Conservation (phyloP, 208 protist genomes). For the Trypanosoma mega region DNA sequence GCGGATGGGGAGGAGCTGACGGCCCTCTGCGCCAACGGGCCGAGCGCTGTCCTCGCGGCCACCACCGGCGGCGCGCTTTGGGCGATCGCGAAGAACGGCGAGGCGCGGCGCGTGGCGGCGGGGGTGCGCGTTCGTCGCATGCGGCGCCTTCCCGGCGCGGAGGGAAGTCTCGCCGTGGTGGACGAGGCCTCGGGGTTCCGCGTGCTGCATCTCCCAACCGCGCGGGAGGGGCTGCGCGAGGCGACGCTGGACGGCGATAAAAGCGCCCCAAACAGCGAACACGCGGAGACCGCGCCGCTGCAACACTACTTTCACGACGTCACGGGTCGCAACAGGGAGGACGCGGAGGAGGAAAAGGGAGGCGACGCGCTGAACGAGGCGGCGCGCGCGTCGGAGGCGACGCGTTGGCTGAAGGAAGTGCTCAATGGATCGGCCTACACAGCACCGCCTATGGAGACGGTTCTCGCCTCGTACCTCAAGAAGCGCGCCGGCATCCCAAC, state of each 20-base stretch:
- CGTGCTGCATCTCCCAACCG: constrained; percentile 40
- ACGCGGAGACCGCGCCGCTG: constrained; percentile 15
- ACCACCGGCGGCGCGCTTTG: constrained; percentile 33
- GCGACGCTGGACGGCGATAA: not conserved
- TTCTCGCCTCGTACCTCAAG: constrained; percentile 67
- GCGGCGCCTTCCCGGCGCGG: constrained; percentile 31
- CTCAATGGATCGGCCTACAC: constrained; percentile 76
- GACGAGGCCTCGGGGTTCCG: constrained; percentile 61
- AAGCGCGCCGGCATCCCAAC: constrained; percentile 26
- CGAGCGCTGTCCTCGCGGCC: constrained; percentile 50
- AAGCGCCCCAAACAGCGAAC: constrained; percentile 3
- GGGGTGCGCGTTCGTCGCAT: constrained; percentile 43
- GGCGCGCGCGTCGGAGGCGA: constrained; percentile 17
- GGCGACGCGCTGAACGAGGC: constrained; percentile 8
- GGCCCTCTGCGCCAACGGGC: constrained; percentile 49
- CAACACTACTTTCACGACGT: constrained; percentile 50
- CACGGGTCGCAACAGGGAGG: constrained; percentile 9
- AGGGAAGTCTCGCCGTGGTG: constrained; percentile 48
- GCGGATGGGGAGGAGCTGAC: constrained; percentile 26
- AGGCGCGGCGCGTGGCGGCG: too few species aligned
- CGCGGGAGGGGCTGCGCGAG: constrained; percentile 28
- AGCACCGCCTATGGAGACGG: constrained; percentile 64
- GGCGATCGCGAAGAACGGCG: too few species aligned
- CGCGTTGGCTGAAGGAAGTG: constrained; percentile 59
- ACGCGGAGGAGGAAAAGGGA: constrained; percentile 12